These are phyloP conservation scores for Neurospora tetraspora DNA, from an alignment of 495 filamentous ascomycete genomes.

Conservation along the genomic window DNA sequence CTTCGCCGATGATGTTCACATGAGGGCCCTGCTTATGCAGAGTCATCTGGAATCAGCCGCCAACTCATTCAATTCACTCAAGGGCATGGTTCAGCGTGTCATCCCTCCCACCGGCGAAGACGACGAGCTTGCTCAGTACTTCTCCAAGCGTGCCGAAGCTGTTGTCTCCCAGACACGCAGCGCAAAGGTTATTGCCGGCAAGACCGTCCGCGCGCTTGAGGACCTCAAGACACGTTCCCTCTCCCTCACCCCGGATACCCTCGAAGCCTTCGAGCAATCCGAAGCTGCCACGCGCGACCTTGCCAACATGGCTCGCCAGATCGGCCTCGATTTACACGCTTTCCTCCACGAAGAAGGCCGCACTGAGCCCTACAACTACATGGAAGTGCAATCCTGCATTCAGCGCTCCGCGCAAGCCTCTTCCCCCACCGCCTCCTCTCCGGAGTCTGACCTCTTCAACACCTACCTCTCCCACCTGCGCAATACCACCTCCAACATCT, in stretches of 20 bases:
- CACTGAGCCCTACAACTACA: conserved; percentile 53
- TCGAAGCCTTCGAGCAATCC: conserved; percentile 41
- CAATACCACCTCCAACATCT: conserved; percentile 50
- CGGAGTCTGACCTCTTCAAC: conserved; percentile 53
- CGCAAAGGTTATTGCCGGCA: conserved; percentile 73
- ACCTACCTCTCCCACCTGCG: conserved; percentile 59
- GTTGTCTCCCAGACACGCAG: conserved; percentile 68
- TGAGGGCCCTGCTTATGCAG: conserved; percentile 63
- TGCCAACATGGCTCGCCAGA: conserved; percentile 53
- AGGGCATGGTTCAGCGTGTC: conserved; percentile 54
- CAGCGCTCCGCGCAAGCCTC: conserved; percentile 37
- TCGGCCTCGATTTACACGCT: conserved; percentile 54
- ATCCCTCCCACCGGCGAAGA: conserved; percentile 41
- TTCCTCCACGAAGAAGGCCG: conserved; percentile 66
- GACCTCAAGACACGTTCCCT: conserved; percentile 71
- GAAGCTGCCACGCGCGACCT: conserved; percentile 56
- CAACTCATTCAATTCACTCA: conserved; percentile 52
- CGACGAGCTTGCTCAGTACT: conserved; percentile 55
- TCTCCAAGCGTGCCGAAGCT: conserved; percentile 59
- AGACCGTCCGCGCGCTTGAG: conserved; percentile 65
- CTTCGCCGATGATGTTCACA: conserved; percentile 70
- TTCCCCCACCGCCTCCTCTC: conserved; percentile 25
- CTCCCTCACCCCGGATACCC: conserved; percentile 53
- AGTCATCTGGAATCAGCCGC: conserved; percentile 73
- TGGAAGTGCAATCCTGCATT: conserved; percentile 54